phyloP scores from a whole-genome alignment of 768 basidiomycete species.

The Cubamyces sp. region DNA sequence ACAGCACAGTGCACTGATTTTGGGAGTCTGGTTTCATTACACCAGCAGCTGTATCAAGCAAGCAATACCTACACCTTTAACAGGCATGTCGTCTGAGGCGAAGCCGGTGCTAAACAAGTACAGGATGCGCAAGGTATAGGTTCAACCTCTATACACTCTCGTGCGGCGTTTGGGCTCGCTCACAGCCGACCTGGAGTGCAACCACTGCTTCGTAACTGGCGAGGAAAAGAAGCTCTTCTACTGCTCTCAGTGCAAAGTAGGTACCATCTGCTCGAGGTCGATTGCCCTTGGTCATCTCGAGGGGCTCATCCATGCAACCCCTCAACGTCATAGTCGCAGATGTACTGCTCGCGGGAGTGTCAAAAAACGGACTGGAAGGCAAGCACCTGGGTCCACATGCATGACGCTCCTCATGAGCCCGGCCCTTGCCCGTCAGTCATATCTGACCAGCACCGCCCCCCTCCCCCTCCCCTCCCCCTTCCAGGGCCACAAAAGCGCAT shows the following conservation, averaged over 20 bases:
- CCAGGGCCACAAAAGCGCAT: conserved; percentile 30
- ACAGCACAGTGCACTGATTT: too few species aligned
- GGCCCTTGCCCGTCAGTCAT: too few species aligned
- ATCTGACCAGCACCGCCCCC: not conserved
- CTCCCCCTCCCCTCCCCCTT: too few species aligned
- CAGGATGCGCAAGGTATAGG: too few species aligned
- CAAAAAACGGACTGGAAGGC: conserved; percentile 34
- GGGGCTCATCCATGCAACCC: too few species aligned
- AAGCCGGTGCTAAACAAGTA: too few species aligned
- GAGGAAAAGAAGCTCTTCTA: not conserved
- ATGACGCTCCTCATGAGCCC: too few species aligned
- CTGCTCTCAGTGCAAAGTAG: conserved; percentile 22
- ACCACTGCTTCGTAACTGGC: not conserved
- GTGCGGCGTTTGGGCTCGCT: not conserved
- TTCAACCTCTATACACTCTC: too few species aligned
- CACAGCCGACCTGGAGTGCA: not conserved
- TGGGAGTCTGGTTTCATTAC: too few species aligned
- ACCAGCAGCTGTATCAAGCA: too few species aligned
- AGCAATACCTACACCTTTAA: too few species aligned
- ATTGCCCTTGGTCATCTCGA: not conserved
- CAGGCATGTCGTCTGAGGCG: too few species aligned
- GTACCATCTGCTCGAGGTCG: not conserved
- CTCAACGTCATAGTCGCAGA: conserved; percentile 13
- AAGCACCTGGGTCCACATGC: not conserved
- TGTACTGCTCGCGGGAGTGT: conserved; percentile 32